A percentile compares a stretch with the other conserved stretches of the same genome.
Evolutionary conservation across 768 basidiomycete species (phyloP).

Genomic region (Tephrocybe sp.): DNA sequence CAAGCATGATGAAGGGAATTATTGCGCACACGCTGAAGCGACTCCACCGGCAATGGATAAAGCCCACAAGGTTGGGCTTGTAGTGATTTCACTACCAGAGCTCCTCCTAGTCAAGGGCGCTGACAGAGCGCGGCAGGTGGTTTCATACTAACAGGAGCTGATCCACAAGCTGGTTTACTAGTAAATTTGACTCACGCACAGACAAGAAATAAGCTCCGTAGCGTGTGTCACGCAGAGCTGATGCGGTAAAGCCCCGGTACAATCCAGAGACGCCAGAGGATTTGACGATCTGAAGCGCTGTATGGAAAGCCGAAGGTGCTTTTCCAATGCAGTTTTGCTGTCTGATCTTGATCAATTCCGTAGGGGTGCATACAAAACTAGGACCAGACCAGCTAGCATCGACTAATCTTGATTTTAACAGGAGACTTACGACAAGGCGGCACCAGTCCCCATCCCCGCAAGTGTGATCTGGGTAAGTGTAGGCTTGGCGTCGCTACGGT

Average conservation of each 20-base stretch:
- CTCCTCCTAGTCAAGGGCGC: conserved; percentile 18
- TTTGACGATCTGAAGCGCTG: conserved; percentile 57
- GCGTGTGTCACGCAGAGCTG: conserved; percentile 74
- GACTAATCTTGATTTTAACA: conserved; percentile 2
- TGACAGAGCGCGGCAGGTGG: conserved; percentile 47
- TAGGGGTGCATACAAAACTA: conserved; percentile 78
- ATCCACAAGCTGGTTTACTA: neutral
- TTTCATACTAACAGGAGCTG: conserved; percentile 53
- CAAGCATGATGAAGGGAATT: neutral
- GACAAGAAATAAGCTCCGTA: conserved; percentile 87
- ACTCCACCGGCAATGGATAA: conserved; percentile 73
- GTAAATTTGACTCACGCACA: conserved; percentile 39
- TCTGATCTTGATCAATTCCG: conserved; percentile 86
- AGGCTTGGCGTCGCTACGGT: conserved; percentile 46
- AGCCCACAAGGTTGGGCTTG: conserved; percentile 47
- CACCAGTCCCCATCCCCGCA: conserved; percentile 80
- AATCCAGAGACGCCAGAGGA: conserved; percentile 62
- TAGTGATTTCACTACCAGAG: conserved; percentile 22
- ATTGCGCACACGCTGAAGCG: conserved; percentile 58
- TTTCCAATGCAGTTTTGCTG: conserved; percentile 59
- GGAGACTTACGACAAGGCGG: conserved; percentile 70
- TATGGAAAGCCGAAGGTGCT: conserved; percentile 47
- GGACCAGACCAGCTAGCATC: neutral
- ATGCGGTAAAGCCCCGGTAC: conserved; percentile 75
- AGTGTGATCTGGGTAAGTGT: conserved; percentile 70